Percentiles rank a stretch among this genome's conserved stretches.
Conservation (phyloP, 345 rosid genomes). For the Viola odorata region DNA sequence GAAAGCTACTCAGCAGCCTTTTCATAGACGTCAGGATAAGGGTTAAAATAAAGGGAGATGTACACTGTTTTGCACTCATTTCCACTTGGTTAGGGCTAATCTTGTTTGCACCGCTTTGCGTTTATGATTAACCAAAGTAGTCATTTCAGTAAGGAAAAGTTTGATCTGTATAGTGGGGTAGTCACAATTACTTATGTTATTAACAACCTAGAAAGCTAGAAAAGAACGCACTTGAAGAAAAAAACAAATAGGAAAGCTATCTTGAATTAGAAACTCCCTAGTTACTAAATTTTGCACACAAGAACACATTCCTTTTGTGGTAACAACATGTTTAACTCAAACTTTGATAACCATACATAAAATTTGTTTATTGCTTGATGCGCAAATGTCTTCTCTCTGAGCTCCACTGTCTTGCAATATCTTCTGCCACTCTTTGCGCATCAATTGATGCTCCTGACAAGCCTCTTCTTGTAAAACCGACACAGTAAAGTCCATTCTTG, state of each 20-base stretch:
- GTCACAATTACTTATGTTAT: too few species aligned
- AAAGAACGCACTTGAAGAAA: neutral
- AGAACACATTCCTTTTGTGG: neutral
- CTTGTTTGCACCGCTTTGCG: too few species aligned
- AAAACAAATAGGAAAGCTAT: neutral
- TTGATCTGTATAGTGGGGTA: neutral
- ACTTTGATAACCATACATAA: neutral
- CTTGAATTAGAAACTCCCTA: neutral
- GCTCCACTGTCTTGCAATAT: constrained; percentile 24
- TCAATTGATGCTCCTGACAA: constrained; percentile 26
- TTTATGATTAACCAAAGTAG: too few species aligned
- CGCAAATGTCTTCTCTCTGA: constrained; percentile 17
- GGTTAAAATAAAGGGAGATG: neutral
- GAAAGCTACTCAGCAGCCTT: neutral
- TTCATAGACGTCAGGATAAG: neutral
- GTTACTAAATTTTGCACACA: neutral
- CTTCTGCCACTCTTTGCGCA: constrained; percentile 31
- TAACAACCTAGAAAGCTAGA: too few species aligned
- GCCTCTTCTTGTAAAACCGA: constrained; percentile 27
- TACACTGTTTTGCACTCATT: neutral
- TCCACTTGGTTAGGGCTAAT: too few species aligned
- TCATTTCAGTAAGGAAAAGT: neutral
- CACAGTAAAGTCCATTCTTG: constrained; percentile 28
- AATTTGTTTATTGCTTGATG: neutral
- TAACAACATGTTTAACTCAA: neutral